These are phyloP conservation scores for Ilyonectria destructans DNA, from an alignment of 2,329 filamentous ascomycete genomes.

Conservation along the genomic window DNA sequence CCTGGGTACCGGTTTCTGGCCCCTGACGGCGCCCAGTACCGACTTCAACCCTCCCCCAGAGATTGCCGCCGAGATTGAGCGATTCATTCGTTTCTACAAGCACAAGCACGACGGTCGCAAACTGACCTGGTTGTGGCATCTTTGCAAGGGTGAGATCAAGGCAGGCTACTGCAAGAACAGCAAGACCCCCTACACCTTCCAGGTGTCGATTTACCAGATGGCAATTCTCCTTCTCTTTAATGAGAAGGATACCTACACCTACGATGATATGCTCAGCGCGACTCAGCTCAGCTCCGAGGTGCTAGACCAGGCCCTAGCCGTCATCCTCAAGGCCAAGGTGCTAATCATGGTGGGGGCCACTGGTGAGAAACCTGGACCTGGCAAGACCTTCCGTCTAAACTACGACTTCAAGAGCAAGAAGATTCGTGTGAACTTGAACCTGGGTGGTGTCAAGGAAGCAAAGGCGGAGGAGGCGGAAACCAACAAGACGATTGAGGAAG, in stretches of 20 bases:
- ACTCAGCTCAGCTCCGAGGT: conserved; percentile 87
- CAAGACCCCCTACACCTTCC: conserved; percentile 96
- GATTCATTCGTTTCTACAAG: conserved; percentile 93
- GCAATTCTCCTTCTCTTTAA: conserved; percentile 96
- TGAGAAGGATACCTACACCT: conserved; percentile 86
- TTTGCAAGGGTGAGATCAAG: conserved; percentile 97
- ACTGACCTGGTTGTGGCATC: conserved; percentile 97
- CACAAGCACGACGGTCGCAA: conserved; percentile 98
- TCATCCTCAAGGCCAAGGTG: conserved; percentile 95
- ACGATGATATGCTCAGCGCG: conserved; percentile 88
- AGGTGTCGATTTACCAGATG: conserved; percentile 99
- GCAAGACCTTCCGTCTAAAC: conserved; percentile 88
- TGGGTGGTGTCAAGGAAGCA: conserved; percentile 93
- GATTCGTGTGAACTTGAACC: conserved; percentile 95
- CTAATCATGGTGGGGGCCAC: conserved; percentile 80
- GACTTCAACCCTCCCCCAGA: conserved; percentile 90
- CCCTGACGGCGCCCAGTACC: conserved; percentile 87
- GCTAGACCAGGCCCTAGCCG: conserved; percentile 87
- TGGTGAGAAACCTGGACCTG: conserved; percentile 80
- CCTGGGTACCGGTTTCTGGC: conserved; percentile 98
- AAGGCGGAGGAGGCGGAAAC: conserved; percentile 98
- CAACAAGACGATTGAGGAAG: conserved; percentile 99
- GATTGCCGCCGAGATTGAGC: conserved; percentile 89
- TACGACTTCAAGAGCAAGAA: conserved; percentile 99
- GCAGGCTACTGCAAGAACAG: conserved; percentile 91